Evolutionary conservation across 345 rosid genomes (phyloP), one percentile per base, ranked within the genome.

Genomic region (Cochlearia excelsa): DNA sequence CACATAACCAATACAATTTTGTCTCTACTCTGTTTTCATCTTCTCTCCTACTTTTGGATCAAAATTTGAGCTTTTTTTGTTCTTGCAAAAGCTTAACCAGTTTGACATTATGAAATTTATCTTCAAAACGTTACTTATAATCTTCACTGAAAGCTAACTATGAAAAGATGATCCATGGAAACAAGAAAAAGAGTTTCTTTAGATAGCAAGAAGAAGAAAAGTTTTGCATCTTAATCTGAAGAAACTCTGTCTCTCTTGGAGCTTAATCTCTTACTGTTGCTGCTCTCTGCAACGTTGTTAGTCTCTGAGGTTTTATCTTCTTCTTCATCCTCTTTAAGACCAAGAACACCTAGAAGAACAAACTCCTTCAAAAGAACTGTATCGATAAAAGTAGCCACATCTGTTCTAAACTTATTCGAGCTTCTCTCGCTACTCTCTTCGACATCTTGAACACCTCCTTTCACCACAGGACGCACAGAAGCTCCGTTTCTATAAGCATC

Each of bases 401-500:
- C 51, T 16, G 52, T 38, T 79, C 68, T 84, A 55, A 88, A 82
- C 45, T 29, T 16, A 41, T 4, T 1, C 1, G 85, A 78, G 79
- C 83, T 47, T 66, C 73, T 69, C 67, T 65, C 63, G 49, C 64
- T 77, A 28, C 75, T 82, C 61, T 71, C 80, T 6, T 77, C 77
- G 30, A 75, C 80, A 40, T 73, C 82, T 67, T 72, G 79, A 67
- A 67, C 81, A 11, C 77, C 80, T 50, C 84, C 90, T 63, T 72
- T 80, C 42, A 77, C 80, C 58, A 76, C 54, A 67, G 68, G 73
- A 30, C 85, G 95, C 6, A 87, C 87, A 44, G 75, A 74, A 45
- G 86, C 91, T 48, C 95, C 98, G 11, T 74, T 83, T 72, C 59
- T 69, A 61, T 92, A 84, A 4, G 89, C 87, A 73, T 79, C 72